phyloP scores from a whole-genome alignment of 2,329 filamentous ascomycete species.

The Grosmannia clavigera region DNA sequence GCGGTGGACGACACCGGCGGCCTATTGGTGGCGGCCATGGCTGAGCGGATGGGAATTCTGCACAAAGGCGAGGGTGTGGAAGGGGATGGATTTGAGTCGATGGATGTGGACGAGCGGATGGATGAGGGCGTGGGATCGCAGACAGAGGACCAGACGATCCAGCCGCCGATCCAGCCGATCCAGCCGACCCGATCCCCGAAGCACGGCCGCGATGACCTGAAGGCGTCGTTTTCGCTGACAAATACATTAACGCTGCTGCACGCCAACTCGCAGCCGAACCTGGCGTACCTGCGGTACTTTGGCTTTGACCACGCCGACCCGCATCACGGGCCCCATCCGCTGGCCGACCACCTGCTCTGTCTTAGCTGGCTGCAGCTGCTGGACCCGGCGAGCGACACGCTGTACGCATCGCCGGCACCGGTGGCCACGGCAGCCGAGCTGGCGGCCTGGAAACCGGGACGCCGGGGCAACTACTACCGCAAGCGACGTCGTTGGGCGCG shows the following conservation, averaged over 20 bases:
- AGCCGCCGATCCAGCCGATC: neutral
- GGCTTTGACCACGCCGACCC: conserved; percentile 63
- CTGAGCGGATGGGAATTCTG: conserved; percentile 78
- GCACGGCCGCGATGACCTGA: conserved; percentile 32
- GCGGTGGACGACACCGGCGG: conserved; percentile 82
- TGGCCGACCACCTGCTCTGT: conserved; percentile 68
- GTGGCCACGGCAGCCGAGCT: conserved; percentile 48
- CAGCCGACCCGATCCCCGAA: neutral
- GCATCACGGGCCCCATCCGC: conserved; percentile 57
- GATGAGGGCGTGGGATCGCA: neutral
- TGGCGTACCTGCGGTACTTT: conserved; percentile 81
- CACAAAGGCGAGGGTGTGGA: conserved; percentile 29
- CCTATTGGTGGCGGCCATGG: conserved; percentile 68
- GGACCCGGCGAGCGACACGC: conserved; percentile 59
- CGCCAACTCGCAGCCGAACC: conserved; percentile 73
- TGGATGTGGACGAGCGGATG: neutral
- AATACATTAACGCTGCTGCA: conserved; percentile 78
- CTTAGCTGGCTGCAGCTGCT: conserved; percentile 89
- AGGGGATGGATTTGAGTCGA: neutral
- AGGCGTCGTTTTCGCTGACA: conserved; percentile 52
- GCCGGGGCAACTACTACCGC: conserved; percentile 73
- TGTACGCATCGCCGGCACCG: conserved; percentile 56
- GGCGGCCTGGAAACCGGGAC: conserved; percentile 63
- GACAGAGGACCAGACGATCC: neutral
- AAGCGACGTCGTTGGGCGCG: conserved; percentile 77